A percentile compares a stretch with the other conserved stretches of the same genome.
Conservation (phyloP, 2,329 filamentous ascomycete genomes). For the Mycocentrospora acerina region DNA sequence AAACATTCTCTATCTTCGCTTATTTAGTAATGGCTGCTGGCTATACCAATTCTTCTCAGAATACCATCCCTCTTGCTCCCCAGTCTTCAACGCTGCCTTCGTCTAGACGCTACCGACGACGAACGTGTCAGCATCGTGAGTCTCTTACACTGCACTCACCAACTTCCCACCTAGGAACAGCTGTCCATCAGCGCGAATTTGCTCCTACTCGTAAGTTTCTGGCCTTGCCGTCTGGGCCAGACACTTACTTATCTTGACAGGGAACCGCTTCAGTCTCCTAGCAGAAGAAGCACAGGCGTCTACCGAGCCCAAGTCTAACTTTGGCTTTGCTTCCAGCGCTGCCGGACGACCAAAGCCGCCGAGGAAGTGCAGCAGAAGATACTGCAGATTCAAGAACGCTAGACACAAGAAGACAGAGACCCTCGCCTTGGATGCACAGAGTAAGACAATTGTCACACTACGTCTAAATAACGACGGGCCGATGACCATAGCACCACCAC, state of each 20-base stretch:
- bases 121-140: constrained; percentile 12
- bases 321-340: constrained; percentile 18
- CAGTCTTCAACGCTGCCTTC: constrained; percentile 6
- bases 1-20: constrained; percentile 9
- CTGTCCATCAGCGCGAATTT: constrained; percentile 20
- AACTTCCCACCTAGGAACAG: constrained; percentile 7
- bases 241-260: constrained; percentile 10
- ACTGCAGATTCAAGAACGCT: constrained; percentile 10
- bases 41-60: constrained; percentile 9
- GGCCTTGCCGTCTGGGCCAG: not conserved
- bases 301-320: constrained; percentile 19
- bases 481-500: not conserved
- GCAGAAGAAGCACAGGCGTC: constrained; percentile 21
- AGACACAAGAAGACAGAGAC: constrained; percentile 1
- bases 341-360: constrained; percentile 10
- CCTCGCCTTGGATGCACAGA: constrained; percentile 7
- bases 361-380: constrained; percentile 22
- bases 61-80: constrained; percentile 10
- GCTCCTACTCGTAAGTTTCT: constrained; percentile 20
- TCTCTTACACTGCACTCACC: not conserved
- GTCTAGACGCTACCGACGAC: constrained; percentile 11
- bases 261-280: constrained; percentile 33
- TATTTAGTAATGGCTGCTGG: constrained; percentile 17
- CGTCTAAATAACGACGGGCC: constrained; percentile 8
- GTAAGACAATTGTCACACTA: constrained; percentile 9